Conservation (phyloP, 768 basidiomycete species). For the Phlegmacium glaucopus region DNA sequence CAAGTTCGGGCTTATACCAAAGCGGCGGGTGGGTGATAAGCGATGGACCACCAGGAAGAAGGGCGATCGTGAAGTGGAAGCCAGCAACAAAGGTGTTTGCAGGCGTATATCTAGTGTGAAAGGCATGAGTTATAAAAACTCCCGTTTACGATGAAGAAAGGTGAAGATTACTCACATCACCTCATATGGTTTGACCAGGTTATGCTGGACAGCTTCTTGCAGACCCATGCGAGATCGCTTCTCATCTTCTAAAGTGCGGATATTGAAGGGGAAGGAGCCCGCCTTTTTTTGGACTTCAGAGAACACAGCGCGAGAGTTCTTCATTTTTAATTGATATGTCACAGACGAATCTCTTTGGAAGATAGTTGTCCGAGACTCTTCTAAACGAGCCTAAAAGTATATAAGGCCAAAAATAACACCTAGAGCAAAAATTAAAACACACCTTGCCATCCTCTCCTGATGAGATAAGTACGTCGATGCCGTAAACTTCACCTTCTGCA, state of each 20-base stretch:
- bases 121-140: not conserved
- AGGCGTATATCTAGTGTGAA: conserved; percentile 64
- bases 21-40: conserved; percentile 84
- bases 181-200: conserved; percentile 91
- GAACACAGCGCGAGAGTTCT: conserved; percentile 94
- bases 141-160: not conserved
- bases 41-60: conserved; percentile 84
- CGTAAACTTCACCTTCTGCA: conserved; percentile 93
- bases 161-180: conserved; percentile 62
- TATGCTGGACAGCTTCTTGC: conserved; percentile 94
- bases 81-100: conserved; percentile 84
- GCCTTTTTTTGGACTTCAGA: conserved; percentile 98
- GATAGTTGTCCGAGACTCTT: conserved; percentile 88
- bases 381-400: conserved; percentile 68
- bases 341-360: conserved; percentile 85
- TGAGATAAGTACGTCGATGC: conserved; percentile 88
- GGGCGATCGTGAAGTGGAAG: conserved; percentile 96
- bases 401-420: not conserved
- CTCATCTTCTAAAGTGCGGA: conserved; percentile 93
- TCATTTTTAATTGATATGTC: conserved; percentile 97
- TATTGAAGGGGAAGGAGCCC: conserved; percentile 96
- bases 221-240: conserved; percentile 93
- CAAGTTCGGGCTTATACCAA: conserved; percentile 92
- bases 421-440: not conserved
- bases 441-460: conserved; percentile 92